These are phyloP conservation scores for Tolypocladium tundrense DNA, from an alignment of 2,329 filamentous ascomycete genomes.

Conservation along the genomic window DNA sequence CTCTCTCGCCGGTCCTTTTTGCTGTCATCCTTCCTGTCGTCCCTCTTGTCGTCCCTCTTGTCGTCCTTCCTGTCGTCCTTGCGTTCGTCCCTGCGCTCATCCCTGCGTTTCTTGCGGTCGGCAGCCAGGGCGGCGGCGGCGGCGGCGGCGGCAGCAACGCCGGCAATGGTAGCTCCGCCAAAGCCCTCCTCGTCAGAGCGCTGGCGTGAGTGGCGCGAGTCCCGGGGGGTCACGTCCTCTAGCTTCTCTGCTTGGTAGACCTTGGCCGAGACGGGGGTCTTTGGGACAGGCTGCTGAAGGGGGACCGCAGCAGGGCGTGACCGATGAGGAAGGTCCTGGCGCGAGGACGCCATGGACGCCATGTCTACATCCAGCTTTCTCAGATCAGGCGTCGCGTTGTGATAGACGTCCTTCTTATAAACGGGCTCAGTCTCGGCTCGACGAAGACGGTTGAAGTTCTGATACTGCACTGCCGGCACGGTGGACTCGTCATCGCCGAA, in stretches of 20 bases:
- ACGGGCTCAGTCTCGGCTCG: constrained; percentile 12
- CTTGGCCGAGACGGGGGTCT: constrained; percentile 58
- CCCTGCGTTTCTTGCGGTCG: constrained; percentile 12
- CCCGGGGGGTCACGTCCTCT: constrained; percentile 24
- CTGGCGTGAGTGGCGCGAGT: constrained; percentile 17
- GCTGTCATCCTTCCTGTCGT: background rate
- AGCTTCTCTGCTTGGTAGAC: constrained; percentile 48
- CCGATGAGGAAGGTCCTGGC: constrained; percentile 27
- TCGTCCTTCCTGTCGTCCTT: constrained; percentile 9
- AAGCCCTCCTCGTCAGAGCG: constrained; percentile 28
- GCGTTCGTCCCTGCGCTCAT: constrained; percentile 11
- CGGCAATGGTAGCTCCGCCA: constrained; percentile 35
- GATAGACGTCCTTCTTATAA: constrained; percentile 48
- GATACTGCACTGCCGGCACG: constrained; percentile 14
- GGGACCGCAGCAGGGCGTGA: constrained; percentile 50
- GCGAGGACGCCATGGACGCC: constrained; percentile 35
- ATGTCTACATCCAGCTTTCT: constrained; percentile 47
- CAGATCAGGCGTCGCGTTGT: constrained; percentile 57
- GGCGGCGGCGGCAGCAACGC: constrained; percentile 37
- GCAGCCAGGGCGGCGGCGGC: constrained; percentile 27
- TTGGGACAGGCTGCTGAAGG: constrained; percentile 78
- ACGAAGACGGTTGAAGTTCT: constrained; percentile 9
- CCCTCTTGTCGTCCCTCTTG: background rate
- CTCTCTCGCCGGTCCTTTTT: constrained; percentile 3
- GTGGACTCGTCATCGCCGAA: constrained; percentile 29